Evolutionary conservation across 805 yeast species (phyloP), one percentile per base, ranked within the genome.

Genomic region (Schizosaccharomyces octosporus): DNA sequence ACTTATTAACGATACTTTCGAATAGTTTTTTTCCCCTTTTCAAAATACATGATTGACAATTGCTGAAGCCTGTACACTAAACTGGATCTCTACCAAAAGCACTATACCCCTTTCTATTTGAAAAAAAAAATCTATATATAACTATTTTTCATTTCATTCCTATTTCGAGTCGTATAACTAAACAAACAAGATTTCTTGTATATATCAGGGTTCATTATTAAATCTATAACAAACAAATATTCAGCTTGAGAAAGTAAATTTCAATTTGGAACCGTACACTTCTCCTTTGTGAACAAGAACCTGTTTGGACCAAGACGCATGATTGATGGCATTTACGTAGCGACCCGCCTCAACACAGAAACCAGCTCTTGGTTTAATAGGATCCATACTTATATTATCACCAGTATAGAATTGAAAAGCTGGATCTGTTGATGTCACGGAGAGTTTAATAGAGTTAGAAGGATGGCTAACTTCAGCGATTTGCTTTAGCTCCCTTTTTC

Each of bases 371-470:
- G 65, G 69, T 64, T 68, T 69, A 2, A 19, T 29, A 7, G 27
- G 31, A 5, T 42, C 55, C 19, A 62, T 57, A 4, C 36, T 48
- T 3, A 58, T 42, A 5, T 54, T 51, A 65, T 78, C 81, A 27
- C 84, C 85, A 39, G 85, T 81, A 70, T 82, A 82, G 51, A 82
- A 72, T 69, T 81, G 85, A 73, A 79, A 81, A 1, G 81, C 72
- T 5, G 87, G 87, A 63, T 82, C 87, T 3, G 87, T 82, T 6
- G 84, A 73, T 19, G 69, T 66, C 7, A 78, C 76, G 24, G 69
- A 69, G 48, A 82, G 66, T 58, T 72, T 70, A 59, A 76, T 66
- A 6, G 71, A 69, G 3, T 81, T 70, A 27, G 70, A 71, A 17
- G 81, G 78, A 65, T 78, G 76, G 31, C 68, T 68, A 24, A n/a